Conservation (phyloP, 345 rosid genomes). For the Triadica sebifera region DNA sequence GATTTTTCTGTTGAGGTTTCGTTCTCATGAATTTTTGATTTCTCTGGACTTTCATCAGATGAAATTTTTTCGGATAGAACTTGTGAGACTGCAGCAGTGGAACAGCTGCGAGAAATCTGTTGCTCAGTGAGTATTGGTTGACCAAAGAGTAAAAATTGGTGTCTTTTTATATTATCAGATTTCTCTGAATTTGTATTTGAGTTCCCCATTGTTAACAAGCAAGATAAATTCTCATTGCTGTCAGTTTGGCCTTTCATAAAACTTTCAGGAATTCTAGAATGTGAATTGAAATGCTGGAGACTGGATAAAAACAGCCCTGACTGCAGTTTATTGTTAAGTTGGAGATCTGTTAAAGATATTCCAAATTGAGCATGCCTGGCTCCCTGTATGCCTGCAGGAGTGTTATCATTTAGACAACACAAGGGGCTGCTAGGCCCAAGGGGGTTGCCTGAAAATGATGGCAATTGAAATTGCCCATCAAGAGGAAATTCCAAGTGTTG, state of each 20-base stretch:
- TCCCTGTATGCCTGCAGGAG: conserved; percentile 99
- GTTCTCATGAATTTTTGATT: conserved; percentile 32
- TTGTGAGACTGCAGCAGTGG: conserved; percentile 40
- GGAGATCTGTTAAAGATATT: conserved; percentile 68
- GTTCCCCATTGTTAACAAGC: conserved; percentile 74
- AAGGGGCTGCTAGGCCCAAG: conserved; percentile 60
- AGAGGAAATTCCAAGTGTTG: conserved; percentile 54
- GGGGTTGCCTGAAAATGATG: conserved; percentile 66
- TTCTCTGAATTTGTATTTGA: conserved; percentile 48
- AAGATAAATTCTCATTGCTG: conserved; percentile 55
- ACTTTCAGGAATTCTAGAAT: conserved; percentile 44
- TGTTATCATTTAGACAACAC: conserved; percentile 64
- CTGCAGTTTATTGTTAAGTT: conserved; percentile 53
- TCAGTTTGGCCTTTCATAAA: conserved; percentile 28
- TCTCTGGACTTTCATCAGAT: conserved; percentile 26
- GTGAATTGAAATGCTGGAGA: conserved; percentile 45
- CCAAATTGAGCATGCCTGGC: conserved; percentile 99
- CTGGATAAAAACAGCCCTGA: conserved; percentile 54
- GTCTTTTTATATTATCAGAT: conserved; percentile 49
- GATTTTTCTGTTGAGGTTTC: conserved; percentile 34
- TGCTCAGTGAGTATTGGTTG: conserved; percentile 77
- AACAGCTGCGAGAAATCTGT: conserved; percentile 45
- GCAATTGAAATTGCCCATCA: conserved; percentile 50
- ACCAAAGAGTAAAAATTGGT: conserved; percentile 81
- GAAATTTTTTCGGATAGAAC: conserved; percentile 31